A percentile compares a stretch with the other conserved stretches of the same genome.
Evolutionary conservation across 208 protist genomes (phyloP).

Genomic region (Angomonas desouzai): DNA sequence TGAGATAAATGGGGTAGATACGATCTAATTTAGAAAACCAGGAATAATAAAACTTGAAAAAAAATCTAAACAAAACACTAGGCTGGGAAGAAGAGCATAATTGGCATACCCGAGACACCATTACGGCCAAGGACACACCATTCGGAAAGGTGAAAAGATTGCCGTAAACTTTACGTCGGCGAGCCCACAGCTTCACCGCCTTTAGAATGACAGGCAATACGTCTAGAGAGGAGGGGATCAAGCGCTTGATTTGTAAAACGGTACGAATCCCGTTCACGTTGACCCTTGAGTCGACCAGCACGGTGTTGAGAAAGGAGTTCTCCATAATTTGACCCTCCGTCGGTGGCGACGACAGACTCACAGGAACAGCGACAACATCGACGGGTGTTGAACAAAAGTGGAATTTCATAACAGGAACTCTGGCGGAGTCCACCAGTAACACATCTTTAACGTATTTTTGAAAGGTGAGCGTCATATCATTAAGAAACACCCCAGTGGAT

Average conservation of each 20-base stretch:
- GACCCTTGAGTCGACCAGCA: slow-evolving; percentile 41
- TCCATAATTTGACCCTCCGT: slow-evolving; percentile 44
- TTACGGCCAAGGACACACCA: slow-evolving; percentile 94
- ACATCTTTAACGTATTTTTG: slow-evolving; percentile 21
- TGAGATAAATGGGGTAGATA: slow-evolving; percentile 64
- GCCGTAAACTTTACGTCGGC: slow-evolving; percentile 90
- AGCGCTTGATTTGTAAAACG: slow-evolving; percentile 54
- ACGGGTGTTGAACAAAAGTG: slow-evolving; percentile 43
- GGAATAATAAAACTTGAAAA: slow-evolving; percentile 78
- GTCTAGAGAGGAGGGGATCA: slow-evolving; percentile 37
- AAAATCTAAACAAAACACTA: slow-evolving; percentile 79
- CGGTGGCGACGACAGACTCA: slow-evolving; percentile 43
- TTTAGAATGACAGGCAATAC: slow-evolving; percentile 55
- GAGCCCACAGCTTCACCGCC: slow-evolving; percentile 80
- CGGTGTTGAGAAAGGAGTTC: slow-evolving; percentile 50
- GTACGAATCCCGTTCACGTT: slow-evolving; percentile 81
- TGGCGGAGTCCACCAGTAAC: slow-evolving; percentile 52
- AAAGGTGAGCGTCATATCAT: neutral
- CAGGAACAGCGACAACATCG: slow-evolving; percentile 75
- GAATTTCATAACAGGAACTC: slow-evolving; percentile 85
- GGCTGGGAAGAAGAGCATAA: slow-evolving; percentile 81
- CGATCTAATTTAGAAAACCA: slow-evolving; percentile 52
- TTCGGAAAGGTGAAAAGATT: slow-evolving; percentile 95
- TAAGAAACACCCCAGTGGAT: neutral
- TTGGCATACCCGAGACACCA: slow-evolving; percentile 94